phyloP scores from a whole-genome alignment of 2,329 filamentous ascomycete genomes.

The Epichloe elymi region DNA sequence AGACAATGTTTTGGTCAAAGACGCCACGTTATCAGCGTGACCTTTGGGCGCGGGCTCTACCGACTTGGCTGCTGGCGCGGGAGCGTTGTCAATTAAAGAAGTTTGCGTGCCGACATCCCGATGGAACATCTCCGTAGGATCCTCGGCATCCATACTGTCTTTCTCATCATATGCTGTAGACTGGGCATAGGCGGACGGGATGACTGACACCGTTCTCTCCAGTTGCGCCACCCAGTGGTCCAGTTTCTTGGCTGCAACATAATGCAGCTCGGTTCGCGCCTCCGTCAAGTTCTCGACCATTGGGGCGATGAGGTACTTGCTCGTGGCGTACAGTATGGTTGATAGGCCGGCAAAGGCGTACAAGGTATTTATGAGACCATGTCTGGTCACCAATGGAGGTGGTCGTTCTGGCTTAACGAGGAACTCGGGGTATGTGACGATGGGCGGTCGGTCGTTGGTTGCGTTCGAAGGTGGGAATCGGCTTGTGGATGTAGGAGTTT shows the following conservation, averaged over 20 bases:
- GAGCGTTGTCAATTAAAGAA: slow-evolving; percentile 21
- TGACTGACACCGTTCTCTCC: slow-evolving; percentile 45
- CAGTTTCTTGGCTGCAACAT: slow-evolving; percentile 32
- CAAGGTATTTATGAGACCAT: slow-evolving; percentile 44
- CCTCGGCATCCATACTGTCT: slow-evolving; percentile 36
- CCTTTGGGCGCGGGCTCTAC: slow-evolving; percentile 18
- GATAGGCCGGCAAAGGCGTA: slow-evolving; percentile 45
- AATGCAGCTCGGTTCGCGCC: slow-evolving; percentile 39
- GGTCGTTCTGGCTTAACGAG: slow-evolving; percentile 42
- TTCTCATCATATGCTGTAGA: slow-evolving; percentile 10
- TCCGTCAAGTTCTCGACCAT: slow-evolving; percentile 41
- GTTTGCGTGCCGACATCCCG: slow-evolving; percentile 73
- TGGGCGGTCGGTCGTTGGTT: slow-evolving; percentile 37
- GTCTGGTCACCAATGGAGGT: slow-evolving; percentile 49
- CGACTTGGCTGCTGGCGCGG: slow-evolving; percentile 7
- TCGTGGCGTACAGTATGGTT: slow-evolving; percentile 56
- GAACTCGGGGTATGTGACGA: slow-evolving; percentile 60
- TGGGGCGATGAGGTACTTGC: slow-evolving; percentile 53
- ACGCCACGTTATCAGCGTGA: slow-evolving; percentile 29
- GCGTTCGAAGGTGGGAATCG: slow-evolving; percentile 13
- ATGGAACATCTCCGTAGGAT: slow-evolving; percentile 69
- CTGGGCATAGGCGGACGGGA: slow-evolving; percentile 28
- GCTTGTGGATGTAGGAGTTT: slow-evolving; percentile 5
- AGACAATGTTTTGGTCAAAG: slow-evolving; percentile 29
- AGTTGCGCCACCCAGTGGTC: slow-evolving; percentile 35